Evolutionary conservation across 768 basidiomycete species (phyloP).

Genomic region (Dacryopinax spathularia): DNA sequence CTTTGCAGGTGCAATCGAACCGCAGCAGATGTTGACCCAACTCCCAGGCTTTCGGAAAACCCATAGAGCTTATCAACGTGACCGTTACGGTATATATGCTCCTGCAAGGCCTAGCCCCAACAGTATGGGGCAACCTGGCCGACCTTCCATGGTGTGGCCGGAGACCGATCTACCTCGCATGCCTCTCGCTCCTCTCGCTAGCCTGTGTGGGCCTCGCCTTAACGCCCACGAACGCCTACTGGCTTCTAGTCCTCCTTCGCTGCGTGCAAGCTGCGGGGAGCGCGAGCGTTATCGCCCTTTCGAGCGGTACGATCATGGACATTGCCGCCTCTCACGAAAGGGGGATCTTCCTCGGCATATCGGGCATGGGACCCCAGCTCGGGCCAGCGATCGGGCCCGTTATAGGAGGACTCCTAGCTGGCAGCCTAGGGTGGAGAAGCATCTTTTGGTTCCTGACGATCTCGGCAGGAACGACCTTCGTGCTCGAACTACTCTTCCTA

Average conservation of each 20-base stretch:
- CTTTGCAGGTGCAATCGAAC: too few relatives aligned
- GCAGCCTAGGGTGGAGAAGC: conserved; percentile 31
- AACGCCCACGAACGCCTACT: conserved; percentile 49
- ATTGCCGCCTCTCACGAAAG: conserved; percentile 59
- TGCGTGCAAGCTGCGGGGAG: conserved; percentile 68
- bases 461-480: conserved; percentile 29
- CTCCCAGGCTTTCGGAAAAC: conserved; percentile 44
- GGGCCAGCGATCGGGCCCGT: conserved; percentile 38
- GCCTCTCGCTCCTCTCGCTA: conserved; percentile 45
- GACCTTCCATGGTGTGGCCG: conserved; percentile 36
- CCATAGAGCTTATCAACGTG: conserved; percentile 59
- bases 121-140: conserved; percentile 53
- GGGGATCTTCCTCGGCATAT: conserved; percentile 59
- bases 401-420: conserved; percentile 35
- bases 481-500: conserved; percentile 15
- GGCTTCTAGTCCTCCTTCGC: conserved; percentile 63
- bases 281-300: conserved; percentile 62
- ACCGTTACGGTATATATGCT: conserved; percentile 69
- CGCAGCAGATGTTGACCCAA: too few relatives aligned
- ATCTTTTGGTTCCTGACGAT: conserved; percentile 54
- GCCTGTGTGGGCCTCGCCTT: conserved; percentile 52
- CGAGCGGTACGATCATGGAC: conserved; percentile 70
- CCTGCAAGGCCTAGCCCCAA: conserved; percentile 43
- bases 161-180: conserved; percentile 31
- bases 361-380: conserved; percentile 47